Percentiles rank a stretch among this genome's conserved stretches.
phyloP scores from a whole-genome alignment of 805 yeast genomes.

The Starmerella bacillaris region DNA sequence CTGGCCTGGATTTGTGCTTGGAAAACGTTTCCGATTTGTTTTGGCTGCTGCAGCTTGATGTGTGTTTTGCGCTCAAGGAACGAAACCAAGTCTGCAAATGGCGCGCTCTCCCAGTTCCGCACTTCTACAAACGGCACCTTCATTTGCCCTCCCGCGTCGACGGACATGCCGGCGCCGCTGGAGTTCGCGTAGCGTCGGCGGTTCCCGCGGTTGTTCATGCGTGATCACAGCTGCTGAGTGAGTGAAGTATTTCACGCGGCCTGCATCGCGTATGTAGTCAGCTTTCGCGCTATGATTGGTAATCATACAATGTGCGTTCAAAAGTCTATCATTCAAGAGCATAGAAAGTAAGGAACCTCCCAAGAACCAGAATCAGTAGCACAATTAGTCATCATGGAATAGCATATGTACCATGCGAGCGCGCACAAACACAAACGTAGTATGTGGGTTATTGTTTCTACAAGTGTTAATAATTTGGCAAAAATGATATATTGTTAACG shows the following conservation, averaged over 20 bases:
- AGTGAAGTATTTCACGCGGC: not conserved
- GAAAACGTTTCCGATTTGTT: conserved; percentile 38
- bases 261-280: too few species aligned
- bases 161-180: conserved; percentile 20
- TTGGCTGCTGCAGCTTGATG: conserved; percentile 35
- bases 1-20: conserved; percentile 39
- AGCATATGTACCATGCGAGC: too few species aligned
- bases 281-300: too few species aligned
- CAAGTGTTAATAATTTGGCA: too few species aligned
- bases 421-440: too few species aligned
- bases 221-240: not conserved
- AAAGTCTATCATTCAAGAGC: too few species aligned
- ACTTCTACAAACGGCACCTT: conserved; percentile 32
- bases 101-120: conserved; percentile 67
- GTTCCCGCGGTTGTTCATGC: conserved; percentile 7
- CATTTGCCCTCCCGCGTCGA: conserved; percentile 17
- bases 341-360: too few species aligned
- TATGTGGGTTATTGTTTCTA: too few species aligned
- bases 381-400: too few species aligned
- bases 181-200: conserved; percentile 12
- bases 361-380: too few species aligned
- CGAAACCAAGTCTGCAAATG: conserved; percentile 44
- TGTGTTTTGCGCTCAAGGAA: conserved; percentile 54
- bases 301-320: too few species aligned
- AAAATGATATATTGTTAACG: too few species aligned